Conservation (phyloP, 345 rosid genomes). For the Passiflora organensis region DNA sequence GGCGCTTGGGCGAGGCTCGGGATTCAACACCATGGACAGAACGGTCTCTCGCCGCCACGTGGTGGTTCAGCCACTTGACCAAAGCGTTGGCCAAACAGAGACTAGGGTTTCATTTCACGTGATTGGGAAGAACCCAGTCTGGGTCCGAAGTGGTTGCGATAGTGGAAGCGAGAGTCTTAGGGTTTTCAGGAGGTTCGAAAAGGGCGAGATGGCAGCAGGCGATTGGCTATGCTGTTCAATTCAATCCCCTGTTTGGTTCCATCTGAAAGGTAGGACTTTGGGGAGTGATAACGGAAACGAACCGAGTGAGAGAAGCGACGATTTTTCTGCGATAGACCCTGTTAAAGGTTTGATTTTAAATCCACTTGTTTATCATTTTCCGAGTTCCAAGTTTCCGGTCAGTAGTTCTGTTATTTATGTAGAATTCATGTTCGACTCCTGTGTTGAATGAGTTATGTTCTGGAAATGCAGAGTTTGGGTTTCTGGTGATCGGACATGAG, state of each 20-base stretch:
- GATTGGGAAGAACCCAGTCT: conserved; percentile 64
- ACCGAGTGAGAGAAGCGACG: conserved; percentile 19
- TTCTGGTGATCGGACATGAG: conserved; percentile 68
- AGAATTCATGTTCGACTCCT: neutral
- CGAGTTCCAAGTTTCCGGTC: neutral
- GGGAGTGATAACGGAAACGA: conserved; percentile 23
- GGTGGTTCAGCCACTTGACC: conserved; percentile 20
- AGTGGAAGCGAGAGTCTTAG: conserved; percentile 18
- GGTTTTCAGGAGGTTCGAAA: conserved; percentile 44
- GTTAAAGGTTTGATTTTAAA: conserved; percentile 45
- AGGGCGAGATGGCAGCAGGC: conserved; percentile 44
- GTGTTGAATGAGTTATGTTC: neutral
- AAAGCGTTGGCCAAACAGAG: conserved; percentile 14
- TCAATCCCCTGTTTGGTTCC: conserved; percentile 51
- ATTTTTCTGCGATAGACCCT: conserved; percentile 42
- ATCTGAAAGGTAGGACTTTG: conserved; percentile 26
- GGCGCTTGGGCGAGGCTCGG: conserved; percentile 57
- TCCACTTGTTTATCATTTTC: neutral
- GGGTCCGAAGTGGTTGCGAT: conserved; percentile 35
- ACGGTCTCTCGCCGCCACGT: conserved; percentile 68
- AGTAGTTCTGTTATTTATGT: neutral
- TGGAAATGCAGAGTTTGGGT: conserved; percentile 67
- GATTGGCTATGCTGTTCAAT: conserved; percentile 57
- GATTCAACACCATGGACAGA: conserved; percentile 40
- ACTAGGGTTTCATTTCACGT: conserved; percentile 54